phyloP scores from a whole-genome alignment of 1,284 basidiomycete genomes.

The Fomitopsis schrenkii region DNA sequence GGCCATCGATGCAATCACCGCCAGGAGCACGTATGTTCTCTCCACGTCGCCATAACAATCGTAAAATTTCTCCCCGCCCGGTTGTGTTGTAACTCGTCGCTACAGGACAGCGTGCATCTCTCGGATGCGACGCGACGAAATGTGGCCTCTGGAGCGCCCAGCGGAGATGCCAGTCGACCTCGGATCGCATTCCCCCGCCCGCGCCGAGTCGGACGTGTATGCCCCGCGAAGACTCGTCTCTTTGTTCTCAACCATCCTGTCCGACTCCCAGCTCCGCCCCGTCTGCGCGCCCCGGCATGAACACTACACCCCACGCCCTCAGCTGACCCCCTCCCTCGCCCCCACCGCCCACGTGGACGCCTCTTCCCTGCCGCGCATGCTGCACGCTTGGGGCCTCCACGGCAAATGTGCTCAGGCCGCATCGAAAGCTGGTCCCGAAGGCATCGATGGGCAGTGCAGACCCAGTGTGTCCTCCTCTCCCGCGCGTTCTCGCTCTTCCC shows the following conservation, averaged over 20 bases:
- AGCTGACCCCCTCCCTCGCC: background rate
- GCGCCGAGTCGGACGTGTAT: background rate
- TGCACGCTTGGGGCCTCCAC: background rate
- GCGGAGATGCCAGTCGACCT: background rate
- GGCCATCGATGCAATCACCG: background rate
- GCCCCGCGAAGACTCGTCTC: background rate
- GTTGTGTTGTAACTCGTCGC: background rate
- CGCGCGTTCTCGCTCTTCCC: background rate
- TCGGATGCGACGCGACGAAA: background rate
- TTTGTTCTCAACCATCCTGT: background rate
- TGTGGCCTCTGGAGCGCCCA: background rate
- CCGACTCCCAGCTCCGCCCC: background rate
- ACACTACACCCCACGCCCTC: background rate
- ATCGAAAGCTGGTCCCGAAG: background rate
- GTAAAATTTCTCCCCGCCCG: background rate
- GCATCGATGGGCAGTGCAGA: background rate
- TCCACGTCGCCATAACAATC: conserved; percentile 9
- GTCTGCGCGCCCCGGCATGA: background rate
- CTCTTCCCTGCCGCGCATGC: background rate
- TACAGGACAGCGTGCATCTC: background rate
- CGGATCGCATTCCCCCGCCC: background rate
- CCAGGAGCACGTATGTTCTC: background rate
- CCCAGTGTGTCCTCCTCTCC: background rate
- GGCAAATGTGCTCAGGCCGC: background rate
- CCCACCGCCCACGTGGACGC: background rate